Percentiles rank a stretch among this genome's conserved stretches.
Conservation (phyloP, 2,329 filamentous ascomycete species). For the Hirsutella rhossiliensis region DNA sequence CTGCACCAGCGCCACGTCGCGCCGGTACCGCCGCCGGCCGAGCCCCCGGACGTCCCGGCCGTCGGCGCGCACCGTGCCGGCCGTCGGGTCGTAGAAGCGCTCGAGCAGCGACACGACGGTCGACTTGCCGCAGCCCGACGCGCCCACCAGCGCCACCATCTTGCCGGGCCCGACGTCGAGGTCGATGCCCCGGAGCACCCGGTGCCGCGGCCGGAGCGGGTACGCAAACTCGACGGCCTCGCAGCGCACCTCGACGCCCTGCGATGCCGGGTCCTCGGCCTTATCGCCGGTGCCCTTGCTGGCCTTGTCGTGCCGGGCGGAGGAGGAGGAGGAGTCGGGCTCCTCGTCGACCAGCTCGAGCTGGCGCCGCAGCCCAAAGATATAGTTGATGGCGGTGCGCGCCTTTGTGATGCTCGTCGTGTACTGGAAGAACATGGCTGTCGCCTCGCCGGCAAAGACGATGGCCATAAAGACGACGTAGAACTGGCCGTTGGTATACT, state of each 20-base stretch:
- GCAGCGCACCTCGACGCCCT: slow-evolving; percentile 31
- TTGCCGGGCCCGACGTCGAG: slow-evolving; percentile 30
- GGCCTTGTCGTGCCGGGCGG: slow-evolving; percentile 10
- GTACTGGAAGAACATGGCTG: slow-evolving; percentile 31
- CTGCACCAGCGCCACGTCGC: slow-evolving; percentile 25
- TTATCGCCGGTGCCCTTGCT: neutral
- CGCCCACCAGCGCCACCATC: slow-evolving; percentile 43
- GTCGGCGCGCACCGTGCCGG: slow-evolving; percentile 17
- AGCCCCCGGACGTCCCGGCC: slow-evolving; percentile 16
- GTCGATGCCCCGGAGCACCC: slow-evolving; percentile 25
- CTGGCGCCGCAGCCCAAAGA: slow-evolving; percentile 26
- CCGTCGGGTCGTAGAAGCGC: slow-evolving; percentile 27
- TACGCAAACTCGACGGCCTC: slow-evolving; percentile 45
- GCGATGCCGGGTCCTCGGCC: slow-evolving; percentile 1
- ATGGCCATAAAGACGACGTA: slow-evolving; percentile 39
- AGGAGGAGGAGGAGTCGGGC: slow-evolving; percentile 4
- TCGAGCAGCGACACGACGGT: slow-evolving; percentile 43
- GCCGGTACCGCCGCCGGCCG: slow-evolving; percentile 19
- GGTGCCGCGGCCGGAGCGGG: slow-evolving; percentile 25
- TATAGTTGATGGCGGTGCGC: slow-evolving; percentile 33
- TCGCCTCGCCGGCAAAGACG: slow-evolving; percentile 31
- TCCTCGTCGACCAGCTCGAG: slow-evolving; percentile 18
- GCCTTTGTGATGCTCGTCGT: slow-evolving; percentile 40
- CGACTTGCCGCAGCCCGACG: slow-evolving; percentile 48
- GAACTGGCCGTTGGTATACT: slow-evolving; percentile 34